Conservation (phyloP, 345 rosid species). For the Cardiospermum halicacabum region DNA sequence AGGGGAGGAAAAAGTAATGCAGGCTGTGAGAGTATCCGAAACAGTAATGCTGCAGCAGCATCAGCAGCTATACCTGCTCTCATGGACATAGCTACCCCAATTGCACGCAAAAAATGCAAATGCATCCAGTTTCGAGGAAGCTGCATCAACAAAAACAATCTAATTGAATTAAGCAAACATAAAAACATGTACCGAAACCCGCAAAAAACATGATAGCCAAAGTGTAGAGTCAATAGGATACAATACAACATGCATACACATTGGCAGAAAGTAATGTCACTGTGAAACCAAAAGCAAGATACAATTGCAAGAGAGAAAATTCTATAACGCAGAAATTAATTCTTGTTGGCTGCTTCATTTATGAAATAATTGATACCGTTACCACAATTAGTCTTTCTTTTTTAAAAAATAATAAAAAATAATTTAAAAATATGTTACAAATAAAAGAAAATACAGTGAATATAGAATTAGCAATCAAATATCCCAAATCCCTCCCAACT, state of each 20-base stretch:
- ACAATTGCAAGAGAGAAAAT: not conserved
- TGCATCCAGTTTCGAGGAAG: constrained; percentile 99
- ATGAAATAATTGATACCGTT: not conserved
- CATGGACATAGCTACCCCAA: constrained; percentile 98
- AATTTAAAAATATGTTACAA: no score
- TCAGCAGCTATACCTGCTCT: constrained; percentile 97
- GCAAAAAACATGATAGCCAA: not conserved
- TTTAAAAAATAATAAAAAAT: no score
- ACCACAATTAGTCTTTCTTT: no score
- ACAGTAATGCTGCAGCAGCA: constrained; percentile 97
- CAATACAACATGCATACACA: not conserved
- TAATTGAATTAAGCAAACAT: constrained; percentile 8
- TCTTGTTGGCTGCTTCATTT: not conserved
- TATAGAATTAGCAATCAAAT: no score
- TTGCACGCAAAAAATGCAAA: constrained; percentile 96
- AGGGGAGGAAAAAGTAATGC: constrained; percentile 96
- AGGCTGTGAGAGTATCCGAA: constrained; percentile 89
- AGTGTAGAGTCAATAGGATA: not conserved
- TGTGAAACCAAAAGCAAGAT: not conserved
- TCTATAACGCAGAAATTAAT: not conserved
- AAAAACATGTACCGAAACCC: not conserved
- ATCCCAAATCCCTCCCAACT: no score
- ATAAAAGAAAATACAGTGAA: no score
- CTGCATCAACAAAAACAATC: constrained; percentile 42
- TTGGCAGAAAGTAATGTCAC: not conserved